A percentile compares a stretch with the other conserved stretches of the same genome.
phyloP scores from a whole-genome alignment of 1,284 basidiomycete species.

The Inonotus obliquus region DNA sequence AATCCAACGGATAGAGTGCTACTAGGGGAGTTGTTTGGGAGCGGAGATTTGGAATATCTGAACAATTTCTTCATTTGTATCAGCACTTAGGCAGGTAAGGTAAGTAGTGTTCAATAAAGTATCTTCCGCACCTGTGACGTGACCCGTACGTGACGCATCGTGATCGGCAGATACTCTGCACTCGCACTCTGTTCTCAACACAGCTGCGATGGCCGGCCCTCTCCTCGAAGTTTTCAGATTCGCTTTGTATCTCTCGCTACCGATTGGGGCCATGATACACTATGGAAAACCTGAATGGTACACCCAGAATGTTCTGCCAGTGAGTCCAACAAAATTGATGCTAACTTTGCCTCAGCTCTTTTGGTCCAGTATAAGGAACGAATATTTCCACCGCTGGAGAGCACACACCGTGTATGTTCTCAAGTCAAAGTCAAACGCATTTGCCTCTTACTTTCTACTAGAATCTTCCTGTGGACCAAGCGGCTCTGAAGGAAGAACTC shows the following conservation, averaged over 20 bases:
- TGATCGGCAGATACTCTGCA: too few relatives aligned
- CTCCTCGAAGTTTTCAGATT: slow-evolving; percentile 90
- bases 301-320: slow-evolving; percentile 71
- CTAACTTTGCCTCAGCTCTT: background rate
- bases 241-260: slow-evolving; percentile 84
- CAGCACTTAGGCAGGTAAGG: too few relatives aligned
- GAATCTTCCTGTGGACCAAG: slow-evolving; percentile 61
- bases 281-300: slow-evolving; percentile 93
- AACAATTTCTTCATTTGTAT: slow-evolving; percentile 12
- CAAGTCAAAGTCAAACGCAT: slow-evolving; percentile 7
- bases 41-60: slow-evolving; percentile 3
- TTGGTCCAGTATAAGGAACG: slow-evolving; percentile 61
- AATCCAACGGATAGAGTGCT: slow-evolving; percentile 27
- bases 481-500: slow-evolving; percentile 59
- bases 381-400: slow-evolving; percentile 60
- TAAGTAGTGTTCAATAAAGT: background rate
- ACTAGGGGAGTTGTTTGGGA: background rate
- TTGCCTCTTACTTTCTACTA: slow-evolving; percentile 24
- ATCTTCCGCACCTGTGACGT: background rate
- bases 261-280: slow-evolving; percentile 78
- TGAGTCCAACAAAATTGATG: slow-evolving; percentile 35
- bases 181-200: too few relatives aligned
- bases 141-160: background rate
- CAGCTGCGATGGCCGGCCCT: slow-evolving; percentile 61
- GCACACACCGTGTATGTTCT: slow-evolving; percentile 44